Percentiles rank a stretch among this genome's conserved stretches.
Conservation (phyloP, 352 stramenopile genomes). For the Pythium oligandrum region DNA sequence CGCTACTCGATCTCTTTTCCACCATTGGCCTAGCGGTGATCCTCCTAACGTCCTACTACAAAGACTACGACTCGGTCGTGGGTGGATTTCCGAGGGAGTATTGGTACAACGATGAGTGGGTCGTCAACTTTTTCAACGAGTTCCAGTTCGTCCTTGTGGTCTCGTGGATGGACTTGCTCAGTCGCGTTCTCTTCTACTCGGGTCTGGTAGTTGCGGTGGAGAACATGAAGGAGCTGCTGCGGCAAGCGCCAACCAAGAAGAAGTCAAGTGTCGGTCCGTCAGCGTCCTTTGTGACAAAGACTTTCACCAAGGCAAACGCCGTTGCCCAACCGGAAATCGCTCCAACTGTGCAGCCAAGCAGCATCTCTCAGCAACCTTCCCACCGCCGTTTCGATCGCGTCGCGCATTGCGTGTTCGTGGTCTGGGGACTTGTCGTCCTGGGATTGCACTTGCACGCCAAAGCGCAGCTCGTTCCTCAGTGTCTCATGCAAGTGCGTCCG, state of each 20-base stretch:
- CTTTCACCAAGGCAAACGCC: too few species aligned
- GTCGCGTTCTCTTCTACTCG: conserved; percentile 31
- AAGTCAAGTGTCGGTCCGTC: not conserved
- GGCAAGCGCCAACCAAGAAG: not conserved
- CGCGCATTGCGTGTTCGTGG: not conserved
- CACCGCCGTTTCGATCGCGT: not conserved
- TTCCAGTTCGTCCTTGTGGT: conserved; percentile 23
- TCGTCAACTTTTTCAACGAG: conserved; percentile 24
- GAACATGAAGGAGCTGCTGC: conserved; percentile 26
- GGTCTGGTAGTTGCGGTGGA: conserved; percentile 26
- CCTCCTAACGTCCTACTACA: conserved; percentile 10
- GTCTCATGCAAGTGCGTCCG: not conserved
- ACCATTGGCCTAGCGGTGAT: conserved; percentile 12
- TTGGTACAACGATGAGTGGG: conserved; percentile 24
- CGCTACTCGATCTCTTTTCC: conserved; percentile 15
- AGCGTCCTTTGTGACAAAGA: not conserved
- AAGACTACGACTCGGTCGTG: conserved; percentile 4
- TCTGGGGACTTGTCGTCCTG: conserved; percentile 3
- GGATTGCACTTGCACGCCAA: conserved; percentile 5
- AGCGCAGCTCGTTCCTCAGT: not conserved
- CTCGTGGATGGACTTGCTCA: conserved; percentile 28
- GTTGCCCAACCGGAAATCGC: not conserved
- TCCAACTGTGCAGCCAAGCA: not conserved
- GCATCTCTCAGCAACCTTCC: not conserved
- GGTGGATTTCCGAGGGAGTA: conserved; percentile 2